phyloP scores from a whole-genome alignment of 2,329 filamentous ascomycete genomes.

The Epichloe uncinata region DNA sequence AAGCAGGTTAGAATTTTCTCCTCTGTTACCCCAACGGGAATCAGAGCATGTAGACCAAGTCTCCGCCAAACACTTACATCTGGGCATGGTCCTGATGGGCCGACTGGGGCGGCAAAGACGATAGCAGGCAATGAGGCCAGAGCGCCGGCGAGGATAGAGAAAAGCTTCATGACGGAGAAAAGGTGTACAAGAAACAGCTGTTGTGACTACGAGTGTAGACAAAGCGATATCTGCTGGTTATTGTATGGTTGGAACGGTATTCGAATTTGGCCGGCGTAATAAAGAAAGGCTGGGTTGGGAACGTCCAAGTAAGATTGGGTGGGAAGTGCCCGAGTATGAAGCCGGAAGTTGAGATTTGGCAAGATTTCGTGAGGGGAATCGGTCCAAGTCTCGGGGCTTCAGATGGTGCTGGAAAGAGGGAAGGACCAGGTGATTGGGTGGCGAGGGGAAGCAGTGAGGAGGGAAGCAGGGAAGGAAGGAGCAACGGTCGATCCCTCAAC shows the following conservation, averaged over 20 bases:
- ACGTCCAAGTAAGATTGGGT: neutral
- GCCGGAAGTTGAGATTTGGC: neutral
- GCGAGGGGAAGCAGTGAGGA: too few species aligned
- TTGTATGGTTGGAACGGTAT: neutral
- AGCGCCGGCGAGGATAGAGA: neutral
- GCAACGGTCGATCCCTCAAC: neutral
- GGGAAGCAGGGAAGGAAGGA: neutral
- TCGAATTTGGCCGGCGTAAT: too few species aligned
- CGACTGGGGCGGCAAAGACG: constrained; percentile 14
- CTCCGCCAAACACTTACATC: constrained; percentile 13
- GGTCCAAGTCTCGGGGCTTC: neutral
- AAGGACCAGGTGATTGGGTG: too few species aligned
- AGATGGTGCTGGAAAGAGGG: too few species aligned
- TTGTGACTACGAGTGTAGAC: neutral
- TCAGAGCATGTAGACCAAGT: neutral
- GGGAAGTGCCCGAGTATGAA: neutral
- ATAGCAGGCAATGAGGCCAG: constrained; percentile 8
- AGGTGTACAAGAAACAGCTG: neutral
- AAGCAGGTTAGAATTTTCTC: neutral
- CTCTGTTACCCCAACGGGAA: neutral
- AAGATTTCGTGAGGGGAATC: neutral
- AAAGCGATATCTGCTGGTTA: neutral
- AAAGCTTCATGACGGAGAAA: constrained; percentile 4
- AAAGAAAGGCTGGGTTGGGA: too few species aligned
- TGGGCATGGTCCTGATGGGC: constrained; percentile 22